Evolutionary conservation across 257 asterid species (phyloP), one percentile per base, ranked within the genome.

Genomic region (Ophiorrhiza pumila): DNA sequence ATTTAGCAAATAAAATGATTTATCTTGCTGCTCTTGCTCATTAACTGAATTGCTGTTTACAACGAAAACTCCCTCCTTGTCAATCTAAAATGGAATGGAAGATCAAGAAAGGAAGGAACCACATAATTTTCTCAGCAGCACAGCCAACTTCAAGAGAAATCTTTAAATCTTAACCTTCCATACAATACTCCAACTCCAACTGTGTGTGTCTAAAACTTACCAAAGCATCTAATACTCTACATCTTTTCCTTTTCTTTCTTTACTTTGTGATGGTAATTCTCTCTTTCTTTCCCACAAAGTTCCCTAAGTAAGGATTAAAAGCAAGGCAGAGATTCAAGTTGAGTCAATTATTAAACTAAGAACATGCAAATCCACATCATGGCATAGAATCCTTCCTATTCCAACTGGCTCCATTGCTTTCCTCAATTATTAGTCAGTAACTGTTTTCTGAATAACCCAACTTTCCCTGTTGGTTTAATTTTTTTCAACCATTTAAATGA

Each of bases 241-340:
- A 5, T 27, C 39, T 61, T 34, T 52, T n/a, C n/a, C 17, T 20
- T 41, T 17, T 25, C n/a, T 65, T 61, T 27, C 67, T 13, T 42
- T 32, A 7, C 32, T 31, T 17, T 73, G 25, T 50, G 42, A 60
- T 12, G 47, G 53, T 61, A 61, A 45, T 43, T 46, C 59, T 22
- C 34, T 37, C 32, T 25, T 56, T 60, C 34, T 42, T 71, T 71
- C 45, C 14, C 1, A 71, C 59, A 20, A 45, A 59, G 57, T 58
- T 71, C 67, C 47, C 68, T 42, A 41, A 13, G 52, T 31, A 71
- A 34, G 29, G 67, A 20, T 34, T 39, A 14, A 35, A 32, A 66
- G 61, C 73, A 45, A 66, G 41, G 43, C 55, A 55, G 68, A 58
- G 79, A 75, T 75, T 63, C 79, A 27, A 74, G 53, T 50, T 5